Conservation (phyloP, 1,284 basidiomycete genomes). For the Malassezia dermatis region DNA sequence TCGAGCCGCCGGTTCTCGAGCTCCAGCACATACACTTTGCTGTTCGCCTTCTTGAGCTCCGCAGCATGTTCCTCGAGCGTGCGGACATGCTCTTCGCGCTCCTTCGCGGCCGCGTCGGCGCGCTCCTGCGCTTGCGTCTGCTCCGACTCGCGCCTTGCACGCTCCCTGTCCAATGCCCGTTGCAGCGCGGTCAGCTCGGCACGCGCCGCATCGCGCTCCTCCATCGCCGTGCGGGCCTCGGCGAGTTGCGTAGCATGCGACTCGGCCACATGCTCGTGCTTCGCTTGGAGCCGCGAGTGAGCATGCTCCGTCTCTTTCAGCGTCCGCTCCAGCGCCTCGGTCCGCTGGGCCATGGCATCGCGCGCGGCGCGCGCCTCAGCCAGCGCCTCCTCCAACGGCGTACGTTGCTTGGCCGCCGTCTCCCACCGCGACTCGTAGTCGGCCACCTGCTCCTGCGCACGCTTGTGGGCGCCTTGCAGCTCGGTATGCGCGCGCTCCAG, state of each 20-base stretch:
- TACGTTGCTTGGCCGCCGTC: background rate
- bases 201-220: conserved; percentile 44
- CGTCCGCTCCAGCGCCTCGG: background rate
- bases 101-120: background rate
- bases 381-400: background rate
- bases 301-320: background rate
- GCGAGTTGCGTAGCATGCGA: conserved; percentile 52
- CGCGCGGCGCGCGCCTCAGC: conserved; percentile 10
- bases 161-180: conserved; percentile 60
- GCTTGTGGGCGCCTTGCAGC: background rate
- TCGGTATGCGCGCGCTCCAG: background rate
- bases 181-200: conserved; percentile 58
- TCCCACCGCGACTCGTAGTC: background rate
- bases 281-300: background rate
- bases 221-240: conserved; percentile 60
- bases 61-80: conserved; percentile 22
- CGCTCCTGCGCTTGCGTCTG: conserved; percentile 46
- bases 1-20: conserved; percentile 51
- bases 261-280: conserved; percentile 46
- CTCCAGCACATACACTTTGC: conserved; percentile 43
- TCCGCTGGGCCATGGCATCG: conserved; percentile 2
- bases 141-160: conserved; percentile 71
- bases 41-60: conserved; percentile 35
- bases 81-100: background rate
- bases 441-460: background rate